Evolutionary conservation across 1,284 basidiomycete species (phyloP), one percentile per base, ranked within the genome.

Genomic region (Leccinum pallidistipes): DNA sequence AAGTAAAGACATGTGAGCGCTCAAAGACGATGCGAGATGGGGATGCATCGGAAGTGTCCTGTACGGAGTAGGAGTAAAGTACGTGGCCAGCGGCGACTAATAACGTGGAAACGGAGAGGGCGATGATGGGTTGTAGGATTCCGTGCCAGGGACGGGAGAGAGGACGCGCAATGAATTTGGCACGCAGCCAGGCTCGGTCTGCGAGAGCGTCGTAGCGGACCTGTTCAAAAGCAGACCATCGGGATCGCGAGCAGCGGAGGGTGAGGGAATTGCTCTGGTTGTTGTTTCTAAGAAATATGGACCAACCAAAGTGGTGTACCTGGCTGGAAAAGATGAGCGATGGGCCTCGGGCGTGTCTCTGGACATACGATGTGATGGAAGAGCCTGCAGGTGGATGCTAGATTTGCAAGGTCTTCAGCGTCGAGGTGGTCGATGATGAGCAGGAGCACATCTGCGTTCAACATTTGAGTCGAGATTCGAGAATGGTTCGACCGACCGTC

Each of bases 281-380:
- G 65, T 87, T 77, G 21, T 67, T 68, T 45, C 78, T 80, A 45
- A 85, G 71, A 68, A 84, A 83, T 53, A 69, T 73, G 21, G 78
- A 69, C 87, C 88, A 91, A 8, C 87, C 89, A 68, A 80, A 84
- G 45, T 82, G 77, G 55, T 79, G 72, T 10, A 91, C 81, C 89
- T 91, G 65, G 56, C 50, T 64, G 18, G 55, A 58, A 16, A 52
- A 32, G 31, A 57, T 64, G 60, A 67, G 61, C 32, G 24, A 45
- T 24, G 16, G 43, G 53, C 58, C 2, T 5, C 12, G 27, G 1
- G 11, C 3, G 8, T 8, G 14, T 3, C 5, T 47, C 12, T 12
- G 9, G 71, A 71, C 84, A 71, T 65, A 89, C 88, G 62, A 88
- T 62, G 5, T 63, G 65, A 62, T 84, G 67, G 1, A 88, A 66